A percentile compares a stretch with the other conserved stretches of the same genome.
Evolutionary conservation across 352 stramenopile genomes (phyloP).

Genomic region (Phytophthora tentaculata): DNA sequence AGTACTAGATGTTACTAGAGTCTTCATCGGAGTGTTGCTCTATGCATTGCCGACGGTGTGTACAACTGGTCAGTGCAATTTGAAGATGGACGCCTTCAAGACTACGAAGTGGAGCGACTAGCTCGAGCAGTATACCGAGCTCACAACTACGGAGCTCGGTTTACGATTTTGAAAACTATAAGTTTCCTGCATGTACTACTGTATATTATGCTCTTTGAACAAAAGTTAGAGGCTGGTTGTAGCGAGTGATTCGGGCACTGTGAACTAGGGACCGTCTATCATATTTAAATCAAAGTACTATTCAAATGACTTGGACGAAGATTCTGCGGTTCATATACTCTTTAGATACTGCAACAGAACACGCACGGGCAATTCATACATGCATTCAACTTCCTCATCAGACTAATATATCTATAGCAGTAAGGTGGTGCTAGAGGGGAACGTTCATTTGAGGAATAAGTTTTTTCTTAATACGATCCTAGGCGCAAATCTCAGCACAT

Average conservation of each 20-base stretch:
- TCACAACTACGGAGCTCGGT: background rate
- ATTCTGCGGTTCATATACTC: background rate
- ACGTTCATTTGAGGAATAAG: too few relatives aligned
- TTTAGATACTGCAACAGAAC: background rate
- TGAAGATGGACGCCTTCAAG: background rate
- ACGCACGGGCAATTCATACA: too few relatives aligned
- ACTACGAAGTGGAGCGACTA: background rate
- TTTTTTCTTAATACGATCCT: too few relatives aligned
- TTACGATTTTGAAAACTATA: background rate
- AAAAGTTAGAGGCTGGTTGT: conserved; percentile 1
- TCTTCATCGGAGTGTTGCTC: background rate
- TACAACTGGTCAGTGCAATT: background rate
- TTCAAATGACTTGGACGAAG: background rate
- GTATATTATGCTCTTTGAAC: background rate
- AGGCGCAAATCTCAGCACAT: too few relatives aligned
- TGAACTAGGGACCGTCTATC: background rate
- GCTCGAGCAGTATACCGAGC: background rate
- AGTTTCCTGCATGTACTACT: background rate
- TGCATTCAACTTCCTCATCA: too few relatives aligned
- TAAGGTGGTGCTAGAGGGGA: too few relatives aligned
- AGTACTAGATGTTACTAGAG: background rate
- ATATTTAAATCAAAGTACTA: background rate
- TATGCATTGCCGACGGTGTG: background rate
- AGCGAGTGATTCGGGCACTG: background rate
- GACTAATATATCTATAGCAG: too few relatives aligned